phyloP scores from a whole-genome alignment of 2,329 filamentous ascomycete genomes.

The Plectosphaerella sp. region DNA sequence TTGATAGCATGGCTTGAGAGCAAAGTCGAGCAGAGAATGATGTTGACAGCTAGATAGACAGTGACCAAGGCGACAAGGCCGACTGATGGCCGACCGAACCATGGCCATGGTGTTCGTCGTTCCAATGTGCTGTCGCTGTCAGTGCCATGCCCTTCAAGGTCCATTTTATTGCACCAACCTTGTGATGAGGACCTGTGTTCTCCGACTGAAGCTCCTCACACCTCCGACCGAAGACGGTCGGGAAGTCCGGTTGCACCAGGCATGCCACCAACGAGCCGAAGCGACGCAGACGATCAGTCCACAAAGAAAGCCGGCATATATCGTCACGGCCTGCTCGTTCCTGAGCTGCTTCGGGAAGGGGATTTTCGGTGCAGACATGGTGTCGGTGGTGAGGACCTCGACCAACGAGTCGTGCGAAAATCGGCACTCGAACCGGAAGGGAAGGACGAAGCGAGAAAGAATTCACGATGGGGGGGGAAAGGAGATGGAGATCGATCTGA shows the following conservation, averaged over 20 bases:
- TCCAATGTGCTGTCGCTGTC: not conserved
- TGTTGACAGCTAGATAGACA: not conserved
- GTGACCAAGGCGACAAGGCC: not conserved
- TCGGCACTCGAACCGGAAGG: too few species aligned
- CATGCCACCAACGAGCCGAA: not conserved
- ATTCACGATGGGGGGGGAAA: too few species aligned
- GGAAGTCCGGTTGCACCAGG: not conserved
- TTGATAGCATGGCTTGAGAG: slow-evolving; percentile 3
- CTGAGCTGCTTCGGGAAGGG: not conserved
- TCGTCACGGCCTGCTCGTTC: slow-evolving; percentile 5
- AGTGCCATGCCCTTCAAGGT: not conserved
- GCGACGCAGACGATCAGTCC: not conserved
- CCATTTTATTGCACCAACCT: not conserved
- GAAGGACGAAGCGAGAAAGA: too few species aligned
- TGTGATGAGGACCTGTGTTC: not conserved
- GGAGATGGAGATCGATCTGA: too few species aligned
- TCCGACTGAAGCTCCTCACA: too few species aligned
- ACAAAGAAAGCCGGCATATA: slow-evolving; percentile 3
- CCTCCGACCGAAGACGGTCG: not conserved
- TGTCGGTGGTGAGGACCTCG: too few species aligned
- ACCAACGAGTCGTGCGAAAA: too few species aligned
- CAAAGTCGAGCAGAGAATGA: not conserved
- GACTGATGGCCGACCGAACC: slow-evolving; percentile 2
- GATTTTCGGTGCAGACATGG: too few species aligned
- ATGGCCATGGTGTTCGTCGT: not conserved